Evolutionary conservation across 2,329 filamentous ascomycete species (phyloP).

Genomic region (Coniochaeta sp.): DNA sequence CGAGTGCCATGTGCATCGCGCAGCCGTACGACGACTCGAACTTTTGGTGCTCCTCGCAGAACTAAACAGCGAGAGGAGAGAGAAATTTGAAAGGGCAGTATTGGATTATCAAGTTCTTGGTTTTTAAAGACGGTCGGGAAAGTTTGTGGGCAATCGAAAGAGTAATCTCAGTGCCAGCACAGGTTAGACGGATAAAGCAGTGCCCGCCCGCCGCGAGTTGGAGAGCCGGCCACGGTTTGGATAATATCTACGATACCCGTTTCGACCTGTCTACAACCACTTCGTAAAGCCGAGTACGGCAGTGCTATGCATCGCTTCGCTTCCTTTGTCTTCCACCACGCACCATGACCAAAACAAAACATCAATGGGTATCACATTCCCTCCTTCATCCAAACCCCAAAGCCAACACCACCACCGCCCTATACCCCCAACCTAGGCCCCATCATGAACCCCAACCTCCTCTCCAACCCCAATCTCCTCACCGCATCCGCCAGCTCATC

Average conservation of each 20-base stretch:
- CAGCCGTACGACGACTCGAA: slow-evolving; percentile 14
- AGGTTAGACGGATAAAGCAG: no score
- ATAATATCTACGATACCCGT: not conserved
- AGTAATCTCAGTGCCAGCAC: no score
- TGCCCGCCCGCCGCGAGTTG: no score
- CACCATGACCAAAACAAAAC: not conserved
- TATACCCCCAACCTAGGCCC: not conserved
- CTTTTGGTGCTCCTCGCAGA: slow-evolving; percentile 12
- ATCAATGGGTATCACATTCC: not conserved
- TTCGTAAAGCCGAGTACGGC: no score
- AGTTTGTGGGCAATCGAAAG: no score
- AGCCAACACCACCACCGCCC: no score
- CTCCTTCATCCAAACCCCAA: no score
- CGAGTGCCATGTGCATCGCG: slow-evolving; percentile 11
- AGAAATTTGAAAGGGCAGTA: no score
- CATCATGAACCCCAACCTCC: not conserved
- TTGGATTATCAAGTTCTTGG: no score
- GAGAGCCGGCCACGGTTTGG: not conserved
- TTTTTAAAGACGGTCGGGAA: no score
- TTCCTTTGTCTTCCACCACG: not conserved
- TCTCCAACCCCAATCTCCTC: slow-evolving; percentile 1
- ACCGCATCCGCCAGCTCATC: slow-evolving; percentile 7
- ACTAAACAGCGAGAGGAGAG: not conserved
- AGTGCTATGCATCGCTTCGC: no score
- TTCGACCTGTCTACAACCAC: no score